Percentiles rank a stretch among this genome's conserved stretches.
These are phyloP conservation scores for Cryomyces minteri DNA, from an alignment of 495 filamentous ascomycete genomes.

Conservation along the genomic window DNA sequence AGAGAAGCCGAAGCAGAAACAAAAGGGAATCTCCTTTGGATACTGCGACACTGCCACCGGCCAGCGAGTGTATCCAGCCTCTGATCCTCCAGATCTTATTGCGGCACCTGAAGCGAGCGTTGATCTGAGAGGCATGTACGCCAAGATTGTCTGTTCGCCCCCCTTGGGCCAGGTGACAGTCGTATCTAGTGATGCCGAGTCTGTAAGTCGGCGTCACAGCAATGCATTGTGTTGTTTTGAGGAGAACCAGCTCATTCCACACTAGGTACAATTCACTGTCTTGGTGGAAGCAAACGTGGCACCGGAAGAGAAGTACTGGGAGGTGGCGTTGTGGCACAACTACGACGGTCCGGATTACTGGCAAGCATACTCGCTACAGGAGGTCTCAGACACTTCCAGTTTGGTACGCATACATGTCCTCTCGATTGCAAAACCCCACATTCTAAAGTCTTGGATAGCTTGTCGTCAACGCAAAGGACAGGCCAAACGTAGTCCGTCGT, in stretches of 20 bases:
- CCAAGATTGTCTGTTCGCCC: slow-evolving; percentile 38
- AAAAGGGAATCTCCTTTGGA: too few relatives aligned
- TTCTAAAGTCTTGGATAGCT: slow-evolving; percentile 1
- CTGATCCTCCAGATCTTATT: too few relatives aligned
- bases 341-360: slow-evolving; percentile 26
- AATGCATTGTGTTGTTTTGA: neutral
- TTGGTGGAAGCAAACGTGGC: slow-evolving; percentile 45
- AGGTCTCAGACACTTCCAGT: slow-evolving; percentile 1
- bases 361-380: slow-evolving; percentile 28
- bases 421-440: too few relatives aligned
- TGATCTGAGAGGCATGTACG: slow-evolving; percentile 20
- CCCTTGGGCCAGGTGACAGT: slow-evolving; percentile 52
- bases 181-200: slow-evolving; percentile 21
- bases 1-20: too few relatives aligned
- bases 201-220: slow-evolving; percentile 4
- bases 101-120: too few relatives aligned
- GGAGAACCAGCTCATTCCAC: neutral
- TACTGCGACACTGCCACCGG: too few relatives aligned
- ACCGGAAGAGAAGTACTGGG: slow-evolving; percentile 36
- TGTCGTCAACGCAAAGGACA: slow-evolving; percentile 13
- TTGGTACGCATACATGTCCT: too few relatives aligned
- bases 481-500: slow-evolving; percentile 10
- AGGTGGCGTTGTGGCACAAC: slow-evolving; percentile 64
- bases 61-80: too few relatives aligned
- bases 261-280: slow-evolving; percentile 41